Conservation (phyloP, 352 stramenopile genomes). For the Pythium sukuiense region DNA sequence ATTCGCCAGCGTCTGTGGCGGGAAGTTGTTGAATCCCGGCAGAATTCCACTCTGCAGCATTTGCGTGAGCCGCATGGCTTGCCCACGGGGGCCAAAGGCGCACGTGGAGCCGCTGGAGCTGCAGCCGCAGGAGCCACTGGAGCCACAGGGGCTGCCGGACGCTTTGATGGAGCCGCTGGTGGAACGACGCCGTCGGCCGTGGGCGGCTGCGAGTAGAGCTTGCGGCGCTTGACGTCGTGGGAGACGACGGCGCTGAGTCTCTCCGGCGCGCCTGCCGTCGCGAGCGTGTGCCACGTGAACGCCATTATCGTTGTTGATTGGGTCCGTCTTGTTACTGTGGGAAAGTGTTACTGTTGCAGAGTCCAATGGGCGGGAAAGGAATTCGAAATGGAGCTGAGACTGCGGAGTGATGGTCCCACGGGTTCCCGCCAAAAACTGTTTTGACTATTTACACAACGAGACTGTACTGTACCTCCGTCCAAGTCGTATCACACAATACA, state of each 20-base stretch:
- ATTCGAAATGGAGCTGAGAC: neutral
- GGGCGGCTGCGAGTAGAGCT: neutral
- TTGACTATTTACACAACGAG: neutral
- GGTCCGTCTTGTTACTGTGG: too few species aligned
- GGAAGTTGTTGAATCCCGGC: too few species aligned
- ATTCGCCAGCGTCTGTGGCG: too few species aligned
- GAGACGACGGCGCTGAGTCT: neutral
- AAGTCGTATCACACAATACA: neutral
- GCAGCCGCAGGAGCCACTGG: neutral
- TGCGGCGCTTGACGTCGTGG: neutral
- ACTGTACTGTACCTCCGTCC: neutral
- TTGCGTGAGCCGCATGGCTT: neutral
- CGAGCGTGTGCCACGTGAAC: conserved; percentile 11
- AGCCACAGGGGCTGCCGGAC: neutral
- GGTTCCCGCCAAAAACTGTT: neutral
- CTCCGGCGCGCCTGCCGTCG: conserved; percentile 1
- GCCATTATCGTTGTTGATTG: conserved; percentile 8
- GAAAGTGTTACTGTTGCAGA: too few species aligned
- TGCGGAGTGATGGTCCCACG: neutral
- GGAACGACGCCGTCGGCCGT: neutral
- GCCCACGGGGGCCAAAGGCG: too few species aligned
- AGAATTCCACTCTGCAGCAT: too few species aligned
- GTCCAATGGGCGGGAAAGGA: neutral
- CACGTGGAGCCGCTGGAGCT: neutral
- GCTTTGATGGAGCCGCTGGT: neutral